Conservation (phyloP, 2,329 filamentous ascomycete species). For the Aspergillus quadrilineatus region DNA sequence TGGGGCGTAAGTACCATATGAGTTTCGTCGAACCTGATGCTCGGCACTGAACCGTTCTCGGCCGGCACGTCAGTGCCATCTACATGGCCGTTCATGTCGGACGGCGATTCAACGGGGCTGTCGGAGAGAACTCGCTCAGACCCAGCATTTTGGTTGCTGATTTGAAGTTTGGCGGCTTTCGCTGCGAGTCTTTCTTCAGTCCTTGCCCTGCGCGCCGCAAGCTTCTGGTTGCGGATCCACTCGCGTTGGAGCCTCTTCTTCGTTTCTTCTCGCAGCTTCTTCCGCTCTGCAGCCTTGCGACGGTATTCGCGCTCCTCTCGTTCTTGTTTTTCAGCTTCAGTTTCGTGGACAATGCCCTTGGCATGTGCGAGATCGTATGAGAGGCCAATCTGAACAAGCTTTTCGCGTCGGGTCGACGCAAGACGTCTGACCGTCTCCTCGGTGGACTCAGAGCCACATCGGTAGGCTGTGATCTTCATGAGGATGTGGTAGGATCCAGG, state of each 20-base stretch:
- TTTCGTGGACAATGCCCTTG: slow-evolving; percentile 44
- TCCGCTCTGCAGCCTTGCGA: slow-evolving; percentile 33
- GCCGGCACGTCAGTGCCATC: slow-evolving; percentile 17
- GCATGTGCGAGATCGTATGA: slow-evolving; percentile 49
- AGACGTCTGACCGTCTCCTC: slow-evolving; percentile 68
- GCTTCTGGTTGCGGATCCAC: slow-evolving; percentile 42
- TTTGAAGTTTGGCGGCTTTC: slow-evolving; percentile 11
- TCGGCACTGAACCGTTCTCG: slow-evolving; percentile 25
- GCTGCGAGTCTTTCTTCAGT: slow-evolving; percentile 29
- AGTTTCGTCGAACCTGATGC: slow-evolving; percentile 29
- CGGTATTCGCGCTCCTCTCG: slow-evolving; percentile 39
- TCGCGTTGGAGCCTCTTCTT: slow-evolving; percentile 42
- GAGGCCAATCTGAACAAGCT: slow-evolving; percentile 57
- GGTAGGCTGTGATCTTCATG: slow-evolving; percentile 69
- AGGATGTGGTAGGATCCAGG: slow-evolving; percentile 73
- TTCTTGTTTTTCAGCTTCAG: slow-evolving; percentile 35
- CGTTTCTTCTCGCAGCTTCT: slow-evolving; percentile 39
- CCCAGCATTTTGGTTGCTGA: slow-evolving; percentile 6
- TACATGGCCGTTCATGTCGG: slow-evolving; percentile 24
- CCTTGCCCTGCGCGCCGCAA: slow-evolving; percentile 28
- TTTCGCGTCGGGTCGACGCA: slow-evolving; percentile 65
- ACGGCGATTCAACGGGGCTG: slow-evolving; percentile 28
- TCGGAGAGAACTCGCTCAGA: slow-evolving; percentile 23
- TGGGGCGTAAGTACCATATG: slow-evolving; percentile 7
- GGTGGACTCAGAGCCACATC: slow-evolving; percentile 54